These are phyloP conservation scores for Mychonastes homosphaera DNA, from an alignment of 139 green algal genomes.

Conservation along the genomic window DNA sequence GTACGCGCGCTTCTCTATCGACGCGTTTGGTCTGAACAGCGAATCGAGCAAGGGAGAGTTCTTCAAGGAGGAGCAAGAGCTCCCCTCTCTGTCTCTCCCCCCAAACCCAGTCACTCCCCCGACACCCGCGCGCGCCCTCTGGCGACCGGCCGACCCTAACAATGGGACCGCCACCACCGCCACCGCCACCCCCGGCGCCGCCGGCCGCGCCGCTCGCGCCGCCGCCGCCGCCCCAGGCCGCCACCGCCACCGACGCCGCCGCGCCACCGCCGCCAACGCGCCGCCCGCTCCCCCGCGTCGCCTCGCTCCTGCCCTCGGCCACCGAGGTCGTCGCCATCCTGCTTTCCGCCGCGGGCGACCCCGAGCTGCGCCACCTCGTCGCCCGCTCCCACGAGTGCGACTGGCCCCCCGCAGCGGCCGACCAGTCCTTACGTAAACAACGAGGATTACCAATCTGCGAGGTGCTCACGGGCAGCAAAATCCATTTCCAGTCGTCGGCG, in stretches of 20 bases:
- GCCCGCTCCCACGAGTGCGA: slow-evolving; percentile 52
- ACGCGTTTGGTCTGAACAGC: no score
- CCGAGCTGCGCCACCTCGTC: slow-evolving; percentile 7
- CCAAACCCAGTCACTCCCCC: no score
- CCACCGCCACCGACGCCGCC: no score
- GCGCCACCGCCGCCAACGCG: no score
- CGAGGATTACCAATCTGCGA: neutral
- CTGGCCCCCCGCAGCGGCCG: slow-evolving; percentile 25
- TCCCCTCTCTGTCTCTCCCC: no score
- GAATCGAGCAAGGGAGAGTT: no score
- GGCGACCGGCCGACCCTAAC: neutral
- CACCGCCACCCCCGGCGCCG: neutral
- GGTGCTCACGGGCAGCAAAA: neutral
- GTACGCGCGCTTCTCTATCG: no score
- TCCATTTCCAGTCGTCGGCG: no score
- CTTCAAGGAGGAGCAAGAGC: no score
- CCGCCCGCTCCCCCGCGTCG: slow-evolving; percentile 19
- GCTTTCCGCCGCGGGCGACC: slow-evolving; percentile 23
- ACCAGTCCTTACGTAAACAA: slow-evolving; percentile 37
- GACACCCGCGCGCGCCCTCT: neutral
- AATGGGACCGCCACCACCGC: neutral
- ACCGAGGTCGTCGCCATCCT: slow-evolving; percentile 70
- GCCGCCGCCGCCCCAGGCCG: no score
- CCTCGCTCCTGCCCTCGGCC: slow-evolving; percentile 56
- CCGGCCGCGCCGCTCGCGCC: no score